Conservation (phyloP, 306 rosid species). For the Corylus avellana region DNA sequence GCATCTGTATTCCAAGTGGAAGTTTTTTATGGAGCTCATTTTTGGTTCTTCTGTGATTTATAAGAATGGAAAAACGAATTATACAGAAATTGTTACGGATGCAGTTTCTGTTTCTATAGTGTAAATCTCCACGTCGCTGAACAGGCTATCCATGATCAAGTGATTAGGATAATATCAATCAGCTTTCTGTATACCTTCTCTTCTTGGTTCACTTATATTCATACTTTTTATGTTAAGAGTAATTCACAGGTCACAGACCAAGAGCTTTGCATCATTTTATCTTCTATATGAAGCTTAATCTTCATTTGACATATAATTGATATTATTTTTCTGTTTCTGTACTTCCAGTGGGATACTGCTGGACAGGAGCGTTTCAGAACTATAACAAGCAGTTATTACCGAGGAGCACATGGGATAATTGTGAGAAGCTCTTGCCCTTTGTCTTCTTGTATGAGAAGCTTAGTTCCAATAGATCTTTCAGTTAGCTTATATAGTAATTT, state of each 20-base stretch:
- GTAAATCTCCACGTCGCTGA: neutral
- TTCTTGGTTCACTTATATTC: neutral
- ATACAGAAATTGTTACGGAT: neutral
- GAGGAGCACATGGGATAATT: slow-evolving; percentile 99
- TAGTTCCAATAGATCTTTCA: neutral
- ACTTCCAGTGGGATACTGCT: slow-evolving; percentile 90
- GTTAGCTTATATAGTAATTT: neutral
- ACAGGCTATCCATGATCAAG: neutral
- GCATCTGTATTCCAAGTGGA: neutral
- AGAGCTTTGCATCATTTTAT: neutral
- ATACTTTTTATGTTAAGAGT: neutral
- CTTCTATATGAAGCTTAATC: neutral
- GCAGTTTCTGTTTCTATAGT: neutral
- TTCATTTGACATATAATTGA: neutral
- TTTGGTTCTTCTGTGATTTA: neutral
- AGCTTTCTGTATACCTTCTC: neutral
- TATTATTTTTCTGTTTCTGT: slow-evolving; percentile 21
- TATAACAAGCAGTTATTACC: slow-evolving; percentile 95
- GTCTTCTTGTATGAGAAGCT: neutral
- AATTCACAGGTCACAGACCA: neutral
- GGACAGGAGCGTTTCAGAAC: slow-evolving; percentile 99
- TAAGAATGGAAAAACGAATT: neutral
- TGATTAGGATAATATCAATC: too few species aligned
- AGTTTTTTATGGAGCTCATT: neutral
- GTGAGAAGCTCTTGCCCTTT: slow-evolving; percentile 43